phyloP scores from a whole-genome alignment of 495 filamentous ascomycete species.

The Penicillium egyptiacum region DNA sequence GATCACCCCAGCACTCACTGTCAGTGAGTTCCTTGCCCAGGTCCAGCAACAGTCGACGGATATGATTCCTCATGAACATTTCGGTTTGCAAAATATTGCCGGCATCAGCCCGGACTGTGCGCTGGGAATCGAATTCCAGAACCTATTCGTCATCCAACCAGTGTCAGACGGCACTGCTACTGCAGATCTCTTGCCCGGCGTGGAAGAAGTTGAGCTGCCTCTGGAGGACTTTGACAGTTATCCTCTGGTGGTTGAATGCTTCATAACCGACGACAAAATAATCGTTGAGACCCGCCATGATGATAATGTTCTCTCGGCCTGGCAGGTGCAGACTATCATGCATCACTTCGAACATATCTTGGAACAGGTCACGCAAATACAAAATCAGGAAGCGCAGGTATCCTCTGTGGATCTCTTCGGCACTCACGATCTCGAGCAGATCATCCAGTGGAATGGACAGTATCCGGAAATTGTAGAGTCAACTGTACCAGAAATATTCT shows the following conservation, averaged over 20 bases:
- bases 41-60: constrained; percentile 34
- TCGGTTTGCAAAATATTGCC: constrained; percentile 54
- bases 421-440: not conserved
- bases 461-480: not conserved
- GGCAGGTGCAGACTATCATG: not conserved
- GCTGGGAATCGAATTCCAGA: not conserved
- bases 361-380: not conserved
- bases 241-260: not conserved
- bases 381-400: not conserved
- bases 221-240: not conserved
- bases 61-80: constrained; percentile 43
- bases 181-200: not conserved
- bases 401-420: not conserved
- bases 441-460: not conserved
- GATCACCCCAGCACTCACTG: constrained; percentile 19
- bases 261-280: not conserved
- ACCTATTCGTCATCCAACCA: not conserved
- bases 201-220: not conserved
- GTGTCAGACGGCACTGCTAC: not conserved
- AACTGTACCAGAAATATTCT: not conserved
- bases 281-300: not conserved
- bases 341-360: not conserved
- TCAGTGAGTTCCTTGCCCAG: constrained; percentile 35
- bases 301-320: not conserved
- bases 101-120: constrained; percentile 44